A percentile compares a stretch with the other conserved stretches of the same genome.
Conservation (phyloP, 2,329 filamentous ascomycete species). For the Ophiostoma sp. region DNA sequence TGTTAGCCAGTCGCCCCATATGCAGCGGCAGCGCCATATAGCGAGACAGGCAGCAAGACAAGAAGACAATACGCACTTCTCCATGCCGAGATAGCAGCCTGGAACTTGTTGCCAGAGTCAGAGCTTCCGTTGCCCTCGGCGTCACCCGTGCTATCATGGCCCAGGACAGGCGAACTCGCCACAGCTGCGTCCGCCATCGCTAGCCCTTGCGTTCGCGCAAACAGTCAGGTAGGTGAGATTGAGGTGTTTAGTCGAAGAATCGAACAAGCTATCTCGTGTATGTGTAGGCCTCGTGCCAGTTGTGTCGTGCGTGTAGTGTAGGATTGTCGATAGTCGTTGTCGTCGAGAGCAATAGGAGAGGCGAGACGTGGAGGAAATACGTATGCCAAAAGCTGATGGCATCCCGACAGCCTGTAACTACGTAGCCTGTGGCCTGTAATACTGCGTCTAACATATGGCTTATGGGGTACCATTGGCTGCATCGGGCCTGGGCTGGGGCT, state of each 20-base stretch:
- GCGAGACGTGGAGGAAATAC: constrained; percentile 21
- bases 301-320: background rate
- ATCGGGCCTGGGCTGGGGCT: constrained; percentile 1
- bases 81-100: constrained; percentile 93
- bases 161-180: constrained; percentile 21
- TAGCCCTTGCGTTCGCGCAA: constrained; percentile 11
- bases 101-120: constrained; percentile 78
- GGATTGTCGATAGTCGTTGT: background rate
- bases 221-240: background rate
- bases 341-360: constrained; percentile 17
- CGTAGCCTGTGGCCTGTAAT: constrained; percentile 14
- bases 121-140: constrained; percentile 21
- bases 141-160: constrained; percentile 14
- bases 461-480: background rate
- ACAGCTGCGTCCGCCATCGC: constrained; percentile 26
- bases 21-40: constrained; percentile 13
- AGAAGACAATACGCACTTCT: constrained; percentile 57
- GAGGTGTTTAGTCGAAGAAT: background rate
- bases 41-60: background rate
- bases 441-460: background rate
- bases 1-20: constrained; percentile 13
- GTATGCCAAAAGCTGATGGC: constrained; percentile 17
- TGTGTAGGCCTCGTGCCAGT: background rate
- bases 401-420: constrained; percentile 5
- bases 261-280: background rate